A percentile compares a stretch with the other conserved stretches of the same genome.
These are phyloP conservation scores for Oryza brachyantha DNA, from an alignment of 176 grass and related monocot species.

Conservation along the genomic window DNA sequence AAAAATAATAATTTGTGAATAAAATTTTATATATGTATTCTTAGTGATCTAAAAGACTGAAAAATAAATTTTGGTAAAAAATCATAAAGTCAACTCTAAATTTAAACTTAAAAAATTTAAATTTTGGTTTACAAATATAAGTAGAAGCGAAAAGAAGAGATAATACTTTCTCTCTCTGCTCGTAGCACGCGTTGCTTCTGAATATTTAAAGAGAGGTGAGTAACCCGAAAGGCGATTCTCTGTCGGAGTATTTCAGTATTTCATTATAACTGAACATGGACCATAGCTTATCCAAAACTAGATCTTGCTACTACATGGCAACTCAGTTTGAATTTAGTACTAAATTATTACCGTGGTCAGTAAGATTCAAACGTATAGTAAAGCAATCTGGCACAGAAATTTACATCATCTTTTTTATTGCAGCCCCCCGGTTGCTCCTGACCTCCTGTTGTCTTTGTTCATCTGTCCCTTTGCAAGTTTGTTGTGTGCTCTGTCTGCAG, in stretches of 20 bases:
- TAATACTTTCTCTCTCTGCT: too few species aligned
- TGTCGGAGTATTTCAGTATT: too few species aligned
- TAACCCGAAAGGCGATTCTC: background rate
- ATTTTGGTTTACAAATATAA: too few species aligned
- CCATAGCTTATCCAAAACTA: background rate
- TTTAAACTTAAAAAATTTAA: too few species aligned
- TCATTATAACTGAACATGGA: background rate
- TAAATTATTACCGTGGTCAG: background rate
- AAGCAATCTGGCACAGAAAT: conserved; percentile 2
- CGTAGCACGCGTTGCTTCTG: too few species aligned
- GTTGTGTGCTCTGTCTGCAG: conserved; percentile 41
- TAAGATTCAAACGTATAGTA: conserved; percentile 37
- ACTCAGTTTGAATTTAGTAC: conserved; percentile 1
- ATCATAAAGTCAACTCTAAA: too few species aligned
- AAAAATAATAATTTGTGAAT: too few species aligned
- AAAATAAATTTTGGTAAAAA: too few species aligned
- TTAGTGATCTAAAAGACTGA: too few species aligned
- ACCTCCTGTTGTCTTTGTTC: conserved; percentile 29
- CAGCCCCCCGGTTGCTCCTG: background rate
- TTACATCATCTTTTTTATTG: conserved; percentile 8
- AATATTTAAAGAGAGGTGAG: too few species aligned
- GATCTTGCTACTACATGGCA: background rate
- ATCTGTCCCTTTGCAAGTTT: conserved; percentile 40
- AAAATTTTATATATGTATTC: too few species aligned
- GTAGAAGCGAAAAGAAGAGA: too few species aligned